Base-by-base conservation (phyloP, 805 yeast genomes). In the Saccharomycopsis vini region DNA sequence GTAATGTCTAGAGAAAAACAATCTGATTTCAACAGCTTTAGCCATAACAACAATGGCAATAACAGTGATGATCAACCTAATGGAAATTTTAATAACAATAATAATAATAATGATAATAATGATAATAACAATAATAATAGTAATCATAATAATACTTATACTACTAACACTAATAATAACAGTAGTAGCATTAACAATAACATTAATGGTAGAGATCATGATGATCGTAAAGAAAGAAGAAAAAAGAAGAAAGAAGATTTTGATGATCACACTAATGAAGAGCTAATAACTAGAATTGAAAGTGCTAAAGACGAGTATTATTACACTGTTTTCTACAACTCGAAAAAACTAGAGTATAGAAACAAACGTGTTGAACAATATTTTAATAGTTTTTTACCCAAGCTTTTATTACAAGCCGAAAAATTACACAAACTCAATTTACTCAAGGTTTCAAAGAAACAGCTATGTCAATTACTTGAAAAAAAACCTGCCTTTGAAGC, bases 221-320 rank as follows among this genome's bases (percentile, higher is more conserved):
- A 26, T 26, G 29, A 36, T 24, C 26, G 26, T 36, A 32, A 35
- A 24, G 42, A 42, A 23, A 32, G 30, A 40, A 35, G 43, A 19
- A 49, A 46, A 35, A 34, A 31, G 36, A 45, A 46, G 32, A 45
- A 43, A 34, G 50, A 49, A 30, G 50, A 47, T 13, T 44, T 47
- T 23, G 51, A 47, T 20, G 51, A 50, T 20, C 31, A 40, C 23
- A 43, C 53, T 19, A 48, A 50, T 29, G 51, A 45, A 30, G 45
- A 45, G 24, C 31, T 48, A 20, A 28, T 55, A 64, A 22, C 46
- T 4, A 29, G 50, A 35, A 45, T 48, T 22, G 50, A 47, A 20
- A 42, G 65, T 59, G 33, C 43, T 54, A 57, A 32, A 51, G 55
- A 45, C 22, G 51, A 47, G 13, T 47, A 44, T 37, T 49, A 26